A percentile compares a stretch with the other conserved stretches of the same genome.
Conservation (phyloP, 2,329 filamentous ascomycete genomes). For the Pestalotiopsis sp. region DNA sequence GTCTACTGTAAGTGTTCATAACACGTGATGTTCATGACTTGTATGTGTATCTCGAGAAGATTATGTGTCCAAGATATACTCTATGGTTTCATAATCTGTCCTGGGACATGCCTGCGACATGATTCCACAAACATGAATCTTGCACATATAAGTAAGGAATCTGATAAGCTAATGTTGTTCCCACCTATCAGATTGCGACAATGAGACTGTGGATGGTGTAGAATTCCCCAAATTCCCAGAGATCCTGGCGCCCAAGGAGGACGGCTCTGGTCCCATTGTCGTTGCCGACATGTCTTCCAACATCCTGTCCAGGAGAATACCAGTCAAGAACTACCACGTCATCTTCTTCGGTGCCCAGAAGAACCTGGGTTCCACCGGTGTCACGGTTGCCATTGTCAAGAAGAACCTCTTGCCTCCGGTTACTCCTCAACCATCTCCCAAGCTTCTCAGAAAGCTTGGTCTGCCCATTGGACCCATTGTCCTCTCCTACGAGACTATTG, state of each 20-base stretch:
- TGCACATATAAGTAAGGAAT: no score
- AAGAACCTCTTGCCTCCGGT: constrained; percentile 76
- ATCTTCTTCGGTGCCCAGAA: constrained; percentile 96
- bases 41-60: no score
- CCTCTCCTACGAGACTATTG: constrained; percentile 80
- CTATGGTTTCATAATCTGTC: no score
- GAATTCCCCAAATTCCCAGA: constrained; percentile 79
- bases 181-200: constrained; percentile 65
- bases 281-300: constrained; percentile 95
- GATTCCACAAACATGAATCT: no score
- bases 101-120: no score
- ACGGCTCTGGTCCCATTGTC: constrained; percentile 72
- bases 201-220: constrained; percentile 92
- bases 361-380: constrained; percentile 84
- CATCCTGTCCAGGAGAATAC: constrained; percentile 80
- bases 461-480: constrained; percentile 80
- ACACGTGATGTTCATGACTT: no score
- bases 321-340: constrained; percentile 76
- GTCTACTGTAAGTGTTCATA: constrained; percentile 62
- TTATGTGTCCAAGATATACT: no score
- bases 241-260: constrained; percentile 56
- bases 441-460: constrained; percentile 72
- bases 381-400: constrained; percentile 84
- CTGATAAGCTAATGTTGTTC: no score
- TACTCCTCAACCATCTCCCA: constrained; percentile 65